Conservation (phyloP, 2,329 filamentous ascomycete species). For the Talaromyces sp. region DNA sequence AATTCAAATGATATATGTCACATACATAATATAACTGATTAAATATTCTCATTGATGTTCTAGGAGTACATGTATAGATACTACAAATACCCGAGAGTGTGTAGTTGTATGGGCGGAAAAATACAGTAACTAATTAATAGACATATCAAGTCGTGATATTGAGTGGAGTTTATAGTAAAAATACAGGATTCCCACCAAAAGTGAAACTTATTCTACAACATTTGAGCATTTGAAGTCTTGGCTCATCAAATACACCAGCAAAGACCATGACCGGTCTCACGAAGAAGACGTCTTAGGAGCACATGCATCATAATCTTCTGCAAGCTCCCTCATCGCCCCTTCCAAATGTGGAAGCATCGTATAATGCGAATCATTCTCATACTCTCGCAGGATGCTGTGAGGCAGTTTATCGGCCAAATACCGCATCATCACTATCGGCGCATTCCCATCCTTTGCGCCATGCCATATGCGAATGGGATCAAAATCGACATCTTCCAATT, state of each 20-base stretch:
- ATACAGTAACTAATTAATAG: too few species aligned
- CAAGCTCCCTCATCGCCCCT: background rate
- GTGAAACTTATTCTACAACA: too few species aligned
- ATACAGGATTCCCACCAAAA: too few species aligned
- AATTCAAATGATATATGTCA: too few species aligned
- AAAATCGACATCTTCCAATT: conserved; percentile 20
- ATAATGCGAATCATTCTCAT: conserved; percentile 21
- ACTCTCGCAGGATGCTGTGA: conserved; percentile 27
- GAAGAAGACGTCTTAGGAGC: background rate
- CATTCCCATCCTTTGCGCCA: conserved; percentile 23
- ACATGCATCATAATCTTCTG: background rate
- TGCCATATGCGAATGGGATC: conserved; percentile 24
- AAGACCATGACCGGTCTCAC: background rate
- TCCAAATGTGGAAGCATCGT: conserved; percentile 5
- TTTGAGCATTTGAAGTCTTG: too few species aligned
- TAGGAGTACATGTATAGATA: too few species aligned
- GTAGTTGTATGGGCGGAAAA: too few species aligned
- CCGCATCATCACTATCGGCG: conserved; percentile 27
- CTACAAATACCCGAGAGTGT: too few species aligned
- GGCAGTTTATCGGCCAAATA: conserved; percentile 34
- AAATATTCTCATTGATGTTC: too few species aligned
- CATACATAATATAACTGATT: too few species aligned
- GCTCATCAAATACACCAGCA: too few species aligned
- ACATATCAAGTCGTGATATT: too few species aligned
- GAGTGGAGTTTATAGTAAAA: background rate